Evolutionary conservation across 805 yeast species (phyloP).

Genomic region (Barnettozyma botsteinii): DNA sequence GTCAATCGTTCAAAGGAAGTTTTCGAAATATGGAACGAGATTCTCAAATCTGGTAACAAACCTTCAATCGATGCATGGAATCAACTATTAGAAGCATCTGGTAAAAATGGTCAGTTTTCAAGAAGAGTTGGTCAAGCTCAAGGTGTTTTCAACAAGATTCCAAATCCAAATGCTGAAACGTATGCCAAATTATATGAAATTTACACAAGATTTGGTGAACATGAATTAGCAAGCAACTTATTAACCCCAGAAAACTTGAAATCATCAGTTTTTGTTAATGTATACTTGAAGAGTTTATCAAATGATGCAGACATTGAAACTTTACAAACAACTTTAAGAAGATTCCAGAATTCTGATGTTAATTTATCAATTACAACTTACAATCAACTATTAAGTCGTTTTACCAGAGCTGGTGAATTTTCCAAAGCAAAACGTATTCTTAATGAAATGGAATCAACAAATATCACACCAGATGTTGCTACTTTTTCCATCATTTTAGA

Average conservation of each 20-base stretch:
- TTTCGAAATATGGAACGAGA: constrained; percentile 44
- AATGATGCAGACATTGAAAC: constrained; percentile 10
- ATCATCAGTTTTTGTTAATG: constrained; percentile 23
- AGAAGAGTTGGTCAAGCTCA: constrained; percentile 34
- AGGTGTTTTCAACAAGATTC: constrained; percentile 30
- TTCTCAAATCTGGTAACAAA: constrained; percentile 33
- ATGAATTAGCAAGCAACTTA: constrained; percentile 39
- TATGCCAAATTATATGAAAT: constrained; percentile 43
- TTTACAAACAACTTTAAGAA: constrained; percentile 7
- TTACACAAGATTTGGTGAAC: constrained; percentile 39
- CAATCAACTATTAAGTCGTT: constrained; percentile 44
- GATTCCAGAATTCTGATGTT: constrained; percentile 26
- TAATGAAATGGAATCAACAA: constrained; percentile 36
- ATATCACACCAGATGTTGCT: constrained; percentile 50
- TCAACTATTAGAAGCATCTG: constrained; percentile 44
- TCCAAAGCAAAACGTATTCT: constrained; percentile 46
- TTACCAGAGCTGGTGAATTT: constrained; percentile 34
- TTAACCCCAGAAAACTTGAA: constrained; percentile 26
- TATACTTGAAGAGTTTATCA: constrained; percentile 20
- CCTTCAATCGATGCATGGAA: constrained; percentile 56
- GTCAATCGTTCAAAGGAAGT: constrained; percentile 32
- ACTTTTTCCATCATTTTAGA: constrained; percentile 59
- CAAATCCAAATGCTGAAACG: constrained; percentile 42
- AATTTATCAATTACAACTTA: constrained; percentile 43
- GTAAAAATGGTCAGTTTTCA: constrained; percentile 24